Evolutionary conservation across 23 red algal genomes (phyloP).

Genomic region (Cyanidiococcus yangmingshanensis): DNA sequence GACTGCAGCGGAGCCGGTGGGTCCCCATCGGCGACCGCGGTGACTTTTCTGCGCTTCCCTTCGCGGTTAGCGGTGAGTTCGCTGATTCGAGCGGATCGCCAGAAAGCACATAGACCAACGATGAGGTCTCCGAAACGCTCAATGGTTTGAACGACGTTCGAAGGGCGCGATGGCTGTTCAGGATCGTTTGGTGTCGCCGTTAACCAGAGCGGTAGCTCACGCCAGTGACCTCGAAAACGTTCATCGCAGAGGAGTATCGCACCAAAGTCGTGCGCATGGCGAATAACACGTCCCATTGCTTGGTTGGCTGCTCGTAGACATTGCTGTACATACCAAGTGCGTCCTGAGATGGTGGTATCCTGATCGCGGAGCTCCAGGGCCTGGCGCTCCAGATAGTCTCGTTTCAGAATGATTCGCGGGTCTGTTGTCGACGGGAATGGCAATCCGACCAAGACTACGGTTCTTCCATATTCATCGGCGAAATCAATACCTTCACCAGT

Average conservation of each 20-base stretch:
- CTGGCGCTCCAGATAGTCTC: slow-evolving; percentile 27
- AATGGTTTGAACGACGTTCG: not conserved
- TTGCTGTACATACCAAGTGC: slow-evolving; percentile 71
- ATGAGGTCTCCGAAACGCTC: slow-evolving; percentile 9
- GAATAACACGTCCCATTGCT: slow-evolving; percentile 72
- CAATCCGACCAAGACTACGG: slow-evolving; percentile 73
- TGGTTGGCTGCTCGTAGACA: slow-evolving; percentile 81
- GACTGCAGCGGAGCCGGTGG: not conserved
- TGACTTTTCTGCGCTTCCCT: not conserved
- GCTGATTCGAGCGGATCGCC: not conserved
- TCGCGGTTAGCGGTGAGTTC: not conserved
- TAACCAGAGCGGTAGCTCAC: slow-evolving; percentile 20
- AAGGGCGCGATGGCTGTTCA: not conserved
- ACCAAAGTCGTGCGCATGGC: slow-evolving; percentile 84
- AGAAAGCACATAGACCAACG: not conserved
- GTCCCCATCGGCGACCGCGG: not conserved
- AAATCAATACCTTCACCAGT: slow-evolving; percentile 91
- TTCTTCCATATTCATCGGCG: slow-evolving; percentile 75
- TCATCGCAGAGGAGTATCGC: slow-evolving; percentile 83
- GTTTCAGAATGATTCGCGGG: slow-evolving; percentile 73
- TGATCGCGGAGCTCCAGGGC: slow-evolving; percentile 20
- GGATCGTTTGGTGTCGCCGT: not conserved
- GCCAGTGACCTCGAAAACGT: slow-evolving; percentile 30
- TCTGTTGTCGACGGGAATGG: slow-evolving; percentile 75
- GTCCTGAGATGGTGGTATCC: slow-evolving; percentile 20